Conservation (phyloP, 768 basidiomycete species). For the Collybiopsis confluens region DNA sequence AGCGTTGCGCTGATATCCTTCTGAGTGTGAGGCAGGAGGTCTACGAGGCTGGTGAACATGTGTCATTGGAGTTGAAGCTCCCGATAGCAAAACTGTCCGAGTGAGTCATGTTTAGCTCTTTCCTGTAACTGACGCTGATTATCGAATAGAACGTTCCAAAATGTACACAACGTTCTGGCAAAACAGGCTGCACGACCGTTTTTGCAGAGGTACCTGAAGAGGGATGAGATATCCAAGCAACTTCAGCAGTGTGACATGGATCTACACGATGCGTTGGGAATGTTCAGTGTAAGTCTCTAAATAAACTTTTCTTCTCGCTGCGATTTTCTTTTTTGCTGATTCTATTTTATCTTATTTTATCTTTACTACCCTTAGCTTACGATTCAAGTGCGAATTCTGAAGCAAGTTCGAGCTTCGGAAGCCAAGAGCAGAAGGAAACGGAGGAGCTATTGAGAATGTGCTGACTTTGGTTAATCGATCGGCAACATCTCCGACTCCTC, state of each 20-base stretch:
- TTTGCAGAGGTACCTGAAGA: constrained; percentile 72
- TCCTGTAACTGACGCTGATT: no score
- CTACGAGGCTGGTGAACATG: constrained; percentile 47
- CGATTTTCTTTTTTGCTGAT: constrained; percentile 9
- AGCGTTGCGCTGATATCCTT: constrained; percentile 67
- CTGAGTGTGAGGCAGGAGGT: constrained; percentile 62
- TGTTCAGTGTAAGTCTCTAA: constrained; percentile 43
- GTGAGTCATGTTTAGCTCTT: no score
- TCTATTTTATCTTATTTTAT: background rate
- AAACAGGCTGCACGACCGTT: constrained; percentile 67
- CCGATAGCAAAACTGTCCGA: constrained; percentile 50
- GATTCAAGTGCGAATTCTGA: constrained; percentile 51
- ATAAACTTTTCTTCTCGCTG: no score
- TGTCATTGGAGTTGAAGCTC: constrained; percentile 42
- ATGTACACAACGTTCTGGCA: constrained; percentile 46
- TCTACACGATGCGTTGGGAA: constrained; percentile 47
- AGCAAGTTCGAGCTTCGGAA: constrained; percentile 42
- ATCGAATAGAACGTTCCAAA: constrained; percentile 39
- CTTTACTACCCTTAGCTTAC: constrained; percentile 28
- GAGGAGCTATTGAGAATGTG: constrained; percentile 1
- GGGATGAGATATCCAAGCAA: constrained; percentile 59
- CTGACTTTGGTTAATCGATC: constrained; percentile 12
- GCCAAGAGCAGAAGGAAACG: constrained; percentile 5
- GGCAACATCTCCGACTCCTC: constrained; percentile 22
- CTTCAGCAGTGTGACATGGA: constrained; percentile 49